Percentiles rank a stretch among this genome's conserved stretches.
These are phyloP conservation scores for Porpolomopsis calyptriformis DNA, from an alignment of 768 basidiomycete genomes.

Conservation along the genomic window DNA sequence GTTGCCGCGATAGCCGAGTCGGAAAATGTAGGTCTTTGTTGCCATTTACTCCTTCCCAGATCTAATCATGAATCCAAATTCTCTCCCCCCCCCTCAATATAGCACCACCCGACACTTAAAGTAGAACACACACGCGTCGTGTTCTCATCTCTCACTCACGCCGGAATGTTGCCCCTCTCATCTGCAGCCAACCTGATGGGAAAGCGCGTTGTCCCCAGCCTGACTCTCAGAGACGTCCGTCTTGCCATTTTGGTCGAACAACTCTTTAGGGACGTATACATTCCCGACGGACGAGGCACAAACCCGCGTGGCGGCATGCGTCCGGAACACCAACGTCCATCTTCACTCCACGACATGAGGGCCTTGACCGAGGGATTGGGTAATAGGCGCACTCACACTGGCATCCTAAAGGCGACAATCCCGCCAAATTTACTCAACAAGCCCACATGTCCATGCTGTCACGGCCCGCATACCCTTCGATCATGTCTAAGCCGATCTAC, in stretches of 20 bases:
- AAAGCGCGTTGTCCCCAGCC: conserved; percentile 22
- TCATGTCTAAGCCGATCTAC: too few species aligned
- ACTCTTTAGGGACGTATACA: neutral
- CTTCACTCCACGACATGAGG: neutral
- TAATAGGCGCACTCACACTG: neutral
- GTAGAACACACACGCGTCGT: conserved; percentile 10
- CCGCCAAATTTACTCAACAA: neutral
- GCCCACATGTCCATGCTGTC: too few species aligned
- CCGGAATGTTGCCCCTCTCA: conserved; percentile 12
- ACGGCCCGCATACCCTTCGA: too few species aligned
- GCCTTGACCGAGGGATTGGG: neutral
- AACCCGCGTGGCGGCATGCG: neutral
- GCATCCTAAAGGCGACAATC: neutral
- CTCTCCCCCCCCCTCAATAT: neutral
- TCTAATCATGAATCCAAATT: neutral
- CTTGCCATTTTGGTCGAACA: conserved; percentile 35
- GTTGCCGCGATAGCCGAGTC: conserved; percentile 12
- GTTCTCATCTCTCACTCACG: conserved; percentile 18
- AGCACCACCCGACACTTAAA: conserved; percentile 21
- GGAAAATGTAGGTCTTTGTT: conserved; percentile 20
- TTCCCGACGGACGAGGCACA: neutral
- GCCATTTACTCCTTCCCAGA: neutral
- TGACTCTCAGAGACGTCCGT: conserved; percentile 43
- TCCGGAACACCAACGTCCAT: neutral
- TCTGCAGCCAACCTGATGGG: neutral